Evolutionary conservation across 139 green algal genomes (phyloP), one percentile per base, ranked within the genome.

Genomic region (Haematococcus sp.): DNA sequence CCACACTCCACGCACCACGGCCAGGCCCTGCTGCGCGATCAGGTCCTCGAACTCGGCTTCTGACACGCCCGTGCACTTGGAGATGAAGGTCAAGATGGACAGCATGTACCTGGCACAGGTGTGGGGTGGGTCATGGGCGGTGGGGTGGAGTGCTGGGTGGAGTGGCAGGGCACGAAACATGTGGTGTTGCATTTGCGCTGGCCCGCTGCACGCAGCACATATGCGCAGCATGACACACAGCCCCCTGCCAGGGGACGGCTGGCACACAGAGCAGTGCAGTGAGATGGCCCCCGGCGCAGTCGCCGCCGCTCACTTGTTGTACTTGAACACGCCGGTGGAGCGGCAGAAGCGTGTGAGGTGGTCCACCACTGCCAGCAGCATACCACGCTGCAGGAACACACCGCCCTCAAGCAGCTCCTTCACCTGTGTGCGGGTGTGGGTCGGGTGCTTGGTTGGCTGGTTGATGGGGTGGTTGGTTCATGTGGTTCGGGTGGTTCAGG

Each of bases 381-480:
- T 83, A 59, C 3, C 67, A 52, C 54, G 63, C 54, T 86, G 73
- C 28, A 90, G 78, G 60, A 84, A 86, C n/a, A 68, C 65, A 22
- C 85, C 85, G 1, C 49, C 78, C 77, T 90, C 85, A 54, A 90
- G 70, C 46, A 87, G 70, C 4, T 58, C 54, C 52, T 87, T 87
- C 2, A 86, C 76, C 78, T 85, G 76, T 56, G 35, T 27, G 34
- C 43, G 22, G 64, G 25, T 51, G 23, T 58, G 22, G 33, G 25
- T 28, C 51, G 32, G 32, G 32, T 30, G 33, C n/a, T 25, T 69
- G 28, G 20, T 35, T 23, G 59, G 28, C 5, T 13, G 27, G 59
- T 67, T 5, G 27, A 5, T n/a, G 28, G 16, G 17, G 61, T 27
- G 28, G n/a, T 28, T 30, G 5, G 11, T 28, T 54, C n/a, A n/a